Evolutionary conservation across 192 early-diverging fungal species (phyloP).

Genomic region (Tieghemiomyces parasiticus): DNA sequence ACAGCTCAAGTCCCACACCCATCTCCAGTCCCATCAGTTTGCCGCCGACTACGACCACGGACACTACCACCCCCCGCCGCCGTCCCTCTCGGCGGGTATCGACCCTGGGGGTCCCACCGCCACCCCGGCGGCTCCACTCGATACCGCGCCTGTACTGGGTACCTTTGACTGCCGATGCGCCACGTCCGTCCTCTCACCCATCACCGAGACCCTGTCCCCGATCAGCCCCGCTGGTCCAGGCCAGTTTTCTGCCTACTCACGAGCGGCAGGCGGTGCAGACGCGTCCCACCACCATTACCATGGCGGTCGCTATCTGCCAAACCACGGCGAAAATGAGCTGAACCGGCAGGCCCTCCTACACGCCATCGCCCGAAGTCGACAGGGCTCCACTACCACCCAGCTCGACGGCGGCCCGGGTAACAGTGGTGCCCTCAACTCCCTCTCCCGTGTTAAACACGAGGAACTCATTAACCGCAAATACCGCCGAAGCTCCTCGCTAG

Average conservation of each 20-base stretch:
- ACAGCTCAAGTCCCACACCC: too few species aligned
- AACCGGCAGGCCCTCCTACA: conserved; percentile 1
- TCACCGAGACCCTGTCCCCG: background rate
- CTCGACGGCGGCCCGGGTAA: background rate
- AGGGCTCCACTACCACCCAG: background rate
- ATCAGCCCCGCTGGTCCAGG: background rate
- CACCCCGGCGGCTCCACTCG: background rate
- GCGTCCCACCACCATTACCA: background rate
- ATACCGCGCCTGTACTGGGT: background rate
- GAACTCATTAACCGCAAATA: conserved; percentile 3
- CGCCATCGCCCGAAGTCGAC: background rate
- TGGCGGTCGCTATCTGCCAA: background rate
- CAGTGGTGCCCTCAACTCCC: background rate
- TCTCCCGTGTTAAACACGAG: background rate
- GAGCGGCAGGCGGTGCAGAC: background rate
- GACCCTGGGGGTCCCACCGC: background rate
- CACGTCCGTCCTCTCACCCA: background rate
- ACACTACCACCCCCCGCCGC: background rate
- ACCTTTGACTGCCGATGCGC: background rate
- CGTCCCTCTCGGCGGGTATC: background rate
- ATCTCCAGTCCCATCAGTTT: background rate
- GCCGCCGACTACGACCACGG: background rate
- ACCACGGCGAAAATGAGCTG: background rate
- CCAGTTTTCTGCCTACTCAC: background rate
- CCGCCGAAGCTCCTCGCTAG: conserved; percentile 9